Base-by-base conservation (phyloP, 768 basidiomycete species). In the Suillus luteus region DNA sequence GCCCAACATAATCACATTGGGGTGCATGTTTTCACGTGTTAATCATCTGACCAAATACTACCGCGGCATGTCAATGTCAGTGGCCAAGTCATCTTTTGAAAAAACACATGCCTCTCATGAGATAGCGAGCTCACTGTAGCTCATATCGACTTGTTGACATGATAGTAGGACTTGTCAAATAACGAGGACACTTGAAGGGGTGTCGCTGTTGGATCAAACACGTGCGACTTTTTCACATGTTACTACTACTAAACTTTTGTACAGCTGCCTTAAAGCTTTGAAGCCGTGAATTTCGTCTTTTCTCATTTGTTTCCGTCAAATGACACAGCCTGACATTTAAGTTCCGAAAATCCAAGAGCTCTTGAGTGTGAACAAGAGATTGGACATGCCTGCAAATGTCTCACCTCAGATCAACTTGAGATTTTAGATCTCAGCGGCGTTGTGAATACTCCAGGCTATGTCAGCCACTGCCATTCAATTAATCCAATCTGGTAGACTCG, bases 21-120 rank as follows among this genome's bases (percentile, higher is more conserved):
- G 55, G 60, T 60, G 7, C 10, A 0, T 19, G 19, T 2, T 65
- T 75, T 75, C 73, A 73, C 72, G 70, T 73, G 73, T 69, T 65
- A 48, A 38, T 41, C 17, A 15, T 61, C 5, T 54, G 51, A 49
- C 35, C 51, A 60, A 44, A 60, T 60, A 55, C 60, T 54, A 12
- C 57, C 57, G 57, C 57, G 57, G 57, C 57, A 19, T 27, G n/a
- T 17, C 27, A 9, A 48, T 12, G 46, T 24, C 6, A 37, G 54
- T 55, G 33, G 33, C 52, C 14, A 31, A 31, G 33, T n/a, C 22
- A 27, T 44, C 44, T 46, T 9, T 10, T 46, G 10, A 46, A 46
- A 17, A 24, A 27, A 27, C 49, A 27, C 15, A 17, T 51, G 27
- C 51, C 51, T 17, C 51, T 51, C 15, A 27, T 24, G 24, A 51